Conservation (phyloP, 306 rosid genomes). For the Carpinus viminea region DNA sequence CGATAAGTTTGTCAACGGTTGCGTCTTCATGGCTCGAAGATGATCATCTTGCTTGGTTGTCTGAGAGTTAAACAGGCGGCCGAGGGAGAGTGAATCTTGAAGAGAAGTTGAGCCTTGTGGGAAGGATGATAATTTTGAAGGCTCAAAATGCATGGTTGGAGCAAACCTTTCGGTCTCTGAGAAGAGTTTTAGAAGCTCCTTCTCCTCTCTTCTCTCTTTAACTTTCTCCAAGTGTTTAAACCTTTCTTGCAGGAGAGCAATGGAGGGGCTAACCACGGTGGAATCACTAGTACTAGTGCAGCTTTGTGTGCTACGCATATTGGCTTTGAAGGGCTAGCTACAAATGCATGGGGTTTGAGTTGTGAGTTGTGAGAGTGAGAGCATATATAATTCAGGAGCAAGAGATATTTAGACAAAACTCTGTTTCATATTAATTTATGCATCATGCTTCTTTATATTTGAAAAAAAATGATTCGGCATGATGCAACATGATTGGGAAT, state of each 20-base stretch:
- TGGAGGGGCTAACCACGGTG: constrained; percentile 67
- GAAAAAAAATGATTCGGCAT: constrained; percentile 39
- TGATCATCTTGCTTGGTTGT: constrained; percentile 30
- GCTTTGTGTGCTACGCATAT: constrained; percentile 64
- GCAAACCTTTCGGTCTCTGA: constrained; percentile 35
- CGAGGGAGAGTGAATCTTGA: constrained; percentile 64
- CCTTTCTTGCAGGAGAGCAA: constrained; percentile 93
- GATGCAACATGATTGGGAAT: constrained; percentile 63
- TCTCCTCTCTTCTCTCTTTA: constrained; percentile 83
- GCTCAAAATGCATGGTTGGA: constrained; percentile 30
- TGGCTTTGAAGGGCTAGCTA: constrained; percentile 54
- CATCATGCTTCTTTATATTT: constrained; percentile 34
- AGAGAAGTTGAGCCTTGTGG: constrained; percentile 24
- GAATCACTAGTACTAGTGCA: constrained; percentile 37
- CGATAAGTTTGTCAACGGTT: constrained; percentile 39
- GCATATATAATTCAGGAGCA: constrained; percentile 37
- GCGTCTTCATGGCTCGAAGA: constrained; percentile 29
- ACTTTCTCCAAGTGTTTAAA: constrained; percentile 89
- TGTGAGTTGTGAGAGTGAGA: background rate
- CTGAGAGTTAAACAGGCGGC: constrained; percentile 41
- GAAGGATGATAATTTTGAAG: constrained; percentile 33
- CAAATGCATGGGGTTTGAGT: constrained; percentile 20
- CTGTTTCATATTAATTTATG: constrained; percentile 30
- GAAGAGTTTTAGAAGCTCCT: constrained; percentile 52
- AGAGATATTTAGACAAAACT: constrained; percentile 7